Evolutionary conservation across 2,329 filamentous ascomycete genomes (phyloP).

Genomic region (Phoma sp.): DNA sequence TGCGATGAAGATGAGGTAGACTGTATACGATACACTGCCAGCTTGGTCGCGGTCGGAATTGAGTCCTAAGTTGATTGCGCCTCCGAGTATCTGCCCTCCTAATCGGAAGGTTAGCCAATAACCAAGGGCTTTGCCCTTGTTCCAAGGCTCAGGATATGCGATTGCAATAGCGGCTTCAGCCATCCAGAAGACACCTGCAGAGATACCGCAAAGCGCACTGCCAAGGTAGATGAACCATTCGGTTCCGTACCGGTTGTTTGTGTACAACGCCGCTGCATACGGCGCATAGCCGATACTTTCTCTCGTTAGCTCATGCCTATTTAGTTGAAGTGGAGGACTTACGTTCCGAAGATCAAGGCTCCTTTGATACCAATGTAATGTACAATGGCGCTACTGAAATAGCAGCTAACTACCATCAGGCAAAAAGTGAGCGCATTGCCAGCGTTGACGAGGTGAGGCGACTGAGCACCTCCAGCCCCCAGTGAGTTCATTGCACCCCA

Average conservation of each 20-base stretch:
- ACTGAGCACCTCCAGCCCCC: slow-evolving; percentile 70
- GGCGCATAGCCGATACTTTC: slow-evolving; percentile 69
- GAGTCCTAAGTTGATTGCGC: slow-evolving; percentile 72
- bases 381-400: slow-evolving; percentile 68
- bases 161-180: slow-evolving; percentile 76
- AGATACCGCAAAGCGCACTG: slow-evolving; percentile 71
- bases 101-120: slow-evolving; percentile 71
- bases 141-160: slow-evolving; percentile 70
- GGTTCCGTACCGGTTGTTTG: slow-evolving; percentile 70
- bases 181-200: slow-evolving; percentile 77
- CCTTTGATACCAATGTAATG: slow-evolving; percentile 73
- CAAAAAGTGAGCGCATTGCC: slow-evolving; percentile 75
- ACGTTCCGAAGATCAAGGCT: slow-evolving; percentile 73
- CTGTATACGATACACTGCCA: slow-evolving; percentile 71
- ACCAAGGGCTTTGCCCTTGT: slow-evolving; percentile 57
- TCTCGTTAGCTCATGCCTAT: neutral
- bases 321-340: slow-evolving; percentile 23
- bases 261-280: slow-evolving; percentile 71
- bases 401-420: slow-evolving; percentile 74
- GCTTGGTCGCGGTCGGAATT: slow-evolving; percentile 64
- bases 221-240: slow-evolving; percentile 74
- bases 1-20: slow-evolving; percentile 73
- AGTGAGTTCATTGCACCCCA: slow-evolving; percentile 76
- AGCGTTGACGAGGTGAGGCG: slow-evolving; percentile 70
- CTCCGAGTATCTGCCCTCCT: slow-evolving; percentile 71